These are phyloP conservation scores for Coccomyxa sp. DNA, from an alignment of 139 green algal species.

Conservation along the genomic window DNA sequence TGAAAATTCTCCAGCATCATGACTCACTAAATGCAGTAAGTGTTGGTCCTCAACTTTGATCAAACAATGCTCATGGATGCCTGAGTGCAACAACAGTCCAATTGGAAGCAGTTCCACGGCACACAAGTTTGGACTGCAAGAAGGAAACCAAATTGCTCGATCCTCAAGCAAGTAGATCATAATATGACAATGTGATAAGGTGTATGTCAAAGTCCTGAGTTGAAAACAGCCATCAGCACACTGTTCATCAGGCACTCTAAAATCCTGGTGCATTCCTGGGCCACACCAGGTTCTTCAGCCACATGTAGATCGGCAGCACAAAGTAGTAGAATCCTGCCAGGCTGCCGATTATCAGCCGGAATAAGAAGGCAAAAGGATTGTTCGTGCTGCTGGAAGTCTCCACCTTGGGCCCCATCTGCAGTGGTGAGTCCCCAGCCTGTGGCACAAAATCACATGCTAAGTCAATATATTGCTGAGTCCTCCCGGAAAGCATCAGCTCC, in stretches of 20 bases:
- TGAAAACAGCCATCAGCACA: neutral
- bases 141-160: neutral
- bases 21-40: too few relatives aligned
- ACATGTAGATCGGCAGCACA: slow-evolving; percentile 77
- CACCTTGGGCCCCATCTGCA: slow-evolving; percentile 62
- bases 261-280: slow-evolving; percentile 45
- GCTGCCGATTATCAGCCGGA: slow-evolving; percentile 59
- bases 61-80: too few relatives aligned
- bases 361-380: slow-evolving; percentile 67
- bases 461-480: too few relatives aligned
- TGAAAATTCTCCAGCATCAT: too few relatives aligned
- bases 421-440: slow-evolving; percentile 65
- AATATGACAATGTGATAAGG: neutral
- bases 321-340: slow-evolving; percentile 86
- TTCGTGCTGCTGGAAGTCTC: slow-evolving; percentile 48
- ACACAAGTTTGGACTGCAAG: neutral
- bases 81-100: too few relatives aligned
- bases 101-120: too few relatives aligned
- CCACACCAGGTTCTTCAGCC: slow-evolving; percentile 83
- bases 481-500: too few relatives aligned
- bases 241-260: neutral
- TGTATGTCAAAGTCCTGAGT: neutral
- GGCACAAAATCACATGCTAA: neutral
- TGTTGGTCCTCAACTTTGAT: too few relatives aligned
- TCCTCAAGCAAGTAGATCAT: neutral